Conservation (phyloP, 164 flowering plant species). For the Saururus chinensis region DNA sequence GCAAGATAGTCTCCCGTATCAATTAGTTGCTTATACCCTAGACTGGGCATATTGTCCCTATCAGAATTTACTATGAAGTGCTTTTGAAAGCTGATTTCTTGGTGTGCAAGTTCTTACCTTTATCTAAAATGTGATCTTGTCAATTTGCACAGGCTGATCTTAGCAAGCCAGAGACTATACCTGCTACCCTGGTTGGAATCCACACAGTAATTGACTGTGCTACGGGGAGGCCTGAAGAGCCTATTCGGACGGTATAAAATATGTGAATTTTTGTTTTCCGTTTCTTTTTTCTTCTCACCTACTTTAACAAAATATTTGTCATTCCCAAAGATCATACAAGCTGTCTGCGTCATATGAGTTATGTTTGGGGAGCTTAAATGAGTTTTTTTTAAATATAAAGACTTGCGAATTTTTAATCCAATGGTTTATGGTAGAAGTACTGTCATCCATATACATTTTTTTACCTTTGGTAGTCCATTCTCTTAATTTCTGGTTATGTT, state of each 20-base stretch:
- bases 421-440: background rate
- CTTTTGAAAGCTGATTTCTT: background rate
- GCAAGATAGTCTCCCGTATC: too few relatives aligned
- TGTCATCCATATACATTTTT: background rate
- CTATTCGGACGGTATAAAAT: constrained; percentile 65
- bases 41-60: too few relatives aligned
- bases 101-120: background rate
- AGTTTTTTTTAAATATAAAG: too few relatives aligned
- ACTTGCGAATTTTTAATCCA: too few relatives aligned
- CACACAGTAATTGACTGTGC: constrained; percentile 97
- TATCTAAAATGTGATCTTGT: background rate
- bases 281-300: too few relatives aligned
- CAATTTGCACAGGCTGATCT: constrained; percentile 68
- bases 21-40: too few relatives aligned
- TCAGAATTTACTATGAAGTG: background rate
- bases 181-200: constrained; percentile 89
- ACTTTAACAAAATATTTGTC: too few relatives aligned
- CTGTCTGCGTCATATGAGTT: too few relatives aligned
- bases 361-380: background rate
- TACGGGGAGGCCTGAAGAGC: constrained; percentile 97
- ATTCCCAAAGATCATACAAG: too few relatives aligned
- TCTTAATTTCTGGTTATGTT: constrained; percentile 23
- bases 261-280: background rate
- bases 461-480: constrained; percentile 7
- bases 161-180: constrained; percentile 91